Conservation (phyloP, 78 protist genomes). For the Dictyostelium capitatum region DNA sequence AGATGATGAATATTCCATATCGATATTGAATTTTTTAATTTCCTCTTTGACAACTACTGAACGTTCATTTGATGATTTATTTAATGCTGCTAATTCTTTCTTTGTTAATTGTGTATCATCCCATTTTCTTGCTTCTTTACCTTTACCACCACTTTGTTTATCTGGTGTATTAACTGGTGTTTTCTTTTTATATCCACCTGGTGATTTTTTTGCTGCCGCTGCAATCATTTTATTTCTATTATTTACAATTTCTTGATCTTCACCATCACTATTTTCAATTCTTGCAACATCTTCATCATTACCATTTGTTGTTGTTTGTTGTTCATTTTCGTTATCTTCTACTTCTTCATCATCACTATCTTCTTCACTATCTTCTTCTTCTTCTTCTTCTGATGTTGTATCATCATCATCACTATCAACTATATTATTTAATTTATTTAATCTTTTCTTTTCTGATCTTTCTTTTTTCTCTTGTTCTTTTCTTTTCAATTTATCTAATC, state of each 20-base stretch:
- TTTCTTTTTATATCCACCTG: constrained; percentile 7
- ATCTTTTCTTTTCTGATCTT: constrained; percentile 10
- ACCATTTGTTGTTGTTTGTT: background rate
- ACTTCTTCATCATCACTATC: background rate
- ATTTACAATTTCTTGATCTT: constrained; percentile 17
- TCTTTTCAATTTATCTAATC: background rate
- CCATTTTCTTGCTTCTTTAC: constrained; percentile 50
- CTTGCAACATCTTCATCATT: background rate
- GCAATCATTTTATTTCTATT: background rate
- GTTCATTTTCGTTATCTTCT: background rate
- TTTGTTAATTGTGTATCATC: constrained; percentile 25
- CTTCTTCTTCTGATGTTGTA: background rate
- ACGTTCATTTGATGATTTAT: background rate
- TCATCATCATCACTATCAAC: background rate
- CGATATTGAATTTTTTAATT: constrained; percentile 42
- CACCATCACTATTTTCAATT: constrained; percentile 6
- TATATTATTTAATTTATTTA: background rate
- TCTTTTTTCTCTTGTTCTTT: constrained; percentile 25
- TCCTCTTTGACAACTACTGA: background rate
- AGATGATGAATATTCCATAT: constrained; percentile 30
- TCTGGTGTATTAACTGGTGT: constrained; percentile 37
- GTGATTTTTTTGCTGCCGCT: constrained; percentile 11
- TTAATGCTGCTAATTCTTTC: background rate
- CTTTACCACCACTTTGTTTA: background rate
- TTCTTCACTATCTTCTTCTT: background rate